Conservation (phyloP, 2,329 filamentous ascomycete genomes). For the Hymenoscyphus fructigenus region DNA sequence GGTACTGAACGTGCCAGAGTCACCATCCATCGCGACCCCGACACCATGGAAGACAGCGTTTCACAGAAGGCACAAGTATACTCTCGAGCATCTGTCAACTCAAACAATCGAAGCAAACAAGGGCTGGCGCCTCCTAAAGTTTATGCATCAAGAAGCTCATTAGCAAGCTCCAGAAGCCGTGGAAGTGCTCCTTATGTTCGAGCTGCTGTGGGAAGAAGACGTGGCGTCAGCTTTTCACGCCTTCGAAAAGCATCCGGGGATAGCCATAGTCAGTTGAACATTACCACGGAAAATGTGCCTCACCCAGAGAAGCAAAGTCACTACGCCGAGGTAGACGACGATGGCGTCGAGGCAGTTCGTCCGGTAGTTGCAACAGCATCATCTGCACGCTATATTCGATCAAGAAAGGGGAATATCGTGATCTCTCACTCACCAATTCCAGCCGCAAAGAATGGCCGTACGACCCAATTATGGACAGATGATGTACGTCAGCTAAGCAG, state of each 20-base stretch:
- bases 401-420: constrained; percentile 27
- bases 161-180: constrained; percentile 46
- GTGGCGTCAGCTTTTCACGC: constrained; percentile 64
- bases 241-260: constrained; percentile 37
- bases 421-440: constrained; percentile 14
- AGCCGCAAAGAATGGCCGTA: constrained; percentile 20
- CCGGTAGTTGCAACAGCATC: constrained; percentile 16
- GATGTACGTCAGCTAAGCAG: constrained; percentile 82
- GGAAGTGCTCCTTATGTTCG: constrained; percentile 38
- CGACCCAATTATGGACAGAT: constrained; percentile 55
- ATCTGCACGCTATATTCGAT: constrained; percentile 34
- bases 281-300: background rate
- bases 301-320: constrained; percentile 22
- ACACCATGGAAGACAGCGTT: background rate
- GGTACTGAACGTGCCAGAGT: constrained; percentile 39
- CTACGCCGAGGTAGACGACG: constrained; percentile 26
- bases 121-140: constrained; percentile 25
- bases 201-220: constrained; percentile 53
- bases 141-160: constrained; percentile 46
- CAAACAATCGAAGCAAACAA: constrained; percentile 17
- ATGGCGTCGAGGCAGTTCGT: constrained; percentile 23
- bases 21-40: constrained; percentile 30
- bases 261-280: constrained; percentile 15
- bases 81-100: constrained; percentile 16
- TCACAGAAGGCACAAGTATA: constrained; percentile 3